Evolutionary conservation across 2,329 filamentous ascomycete species (phyloP), one percentile per base, ranked within the genome.

Genomic region (Sporothrix dimorphospora): DNA sequence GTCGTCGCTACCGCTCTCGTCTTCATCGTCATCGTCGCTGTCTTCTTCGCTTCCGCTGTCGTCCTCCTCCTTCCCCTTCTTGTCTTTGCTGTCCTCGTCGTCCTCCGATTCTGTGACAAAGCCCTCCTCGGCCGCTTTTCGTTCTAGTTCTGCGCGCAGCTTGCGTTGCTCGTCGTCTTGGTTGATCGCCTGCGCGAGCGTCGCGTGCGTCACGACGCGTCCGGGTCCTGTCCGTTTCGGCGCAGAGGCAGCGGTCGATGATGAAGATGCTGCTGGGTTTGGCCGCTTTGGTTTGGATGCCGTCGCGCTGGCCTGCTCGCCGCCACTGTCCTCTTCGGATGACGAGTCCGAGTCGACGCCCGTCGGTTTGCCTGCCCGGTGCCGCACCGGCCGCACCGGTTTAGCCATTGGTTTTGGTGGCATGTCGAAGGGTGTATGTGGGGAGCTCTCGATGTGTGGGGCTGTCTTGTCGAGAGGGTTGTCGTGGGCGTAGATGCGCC

Each of bases 331-430:
- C 65, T 87, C 85, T 6, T 83, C 85, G 51, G 87, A 88, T 55
- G 85, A 86, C 14, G 84, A 83, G 19, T 76, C 77, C 12, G 81
- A 82, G 21, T 84, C 85, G 73, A 84, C 86, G 8, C 84, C 87
- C 2, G 86, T 83, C 19, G 91, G 85, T 81, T 98, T 98, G 76
- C 96, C 95, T 19, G 95, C 91, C 72, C 94, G 90, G 78, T 98
- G 92, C 72, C 96, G 92, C 76, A 90, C 89, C 30, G 94, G 92
- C 80, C 90, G 90, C 72, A 91, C 83, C 3, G 93, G 94, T 79
- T 98, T 97, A 74, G 94, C 94, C 75, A 95, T 98, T 93, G 98
- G 97, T 80, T 93, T 94, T 14, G 91, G 89, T 74, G 92, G 90
- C 87, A 88, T 89, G 45, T 61, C 78, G 75, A 72, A 8, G 47